Percentiles rank a stretch among this genome's conserved stretches.
These are phyloP conservation scores for Myxozyma melibiosi DNA, from an alignment of 805 yeast species.

Conservation along the genomic window DNA sequence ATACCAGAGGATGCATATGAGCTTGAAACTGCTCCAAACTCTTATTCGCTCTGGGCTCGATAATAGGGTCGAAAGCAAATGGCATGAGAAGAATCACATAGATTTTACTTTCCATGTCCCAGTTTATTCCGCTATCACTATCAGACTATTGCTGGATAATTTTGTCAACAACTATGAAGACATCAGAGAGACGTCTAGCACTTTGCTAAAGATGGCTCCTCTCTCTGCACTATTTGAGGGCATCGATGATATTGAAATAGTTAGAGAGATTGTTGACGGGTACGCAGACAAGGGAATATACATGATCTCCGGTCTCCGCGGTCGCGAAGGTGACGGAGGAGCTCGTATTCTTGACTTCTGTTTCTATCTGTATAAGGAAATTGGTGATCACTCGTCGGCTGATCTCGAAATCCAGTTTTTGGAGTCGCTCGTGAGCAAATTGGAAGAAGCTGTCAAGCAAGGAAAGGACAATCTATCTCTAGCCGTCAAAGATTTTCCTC, in stretches of 20 bases:
- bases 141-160: conserved; percentile 60
- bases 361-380: conserved; percentile 41
- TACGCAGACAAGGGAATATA: conserved; percentile 37
- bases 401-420: conserved; percentile 39
- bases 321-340: conserved; percentile 77
- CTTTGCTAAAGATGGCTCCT: conserved; percentile 53
- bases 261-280: conserved; percentile 32
- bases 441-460: conserved; percentile 43
- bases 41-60: conserved; percentile 63
- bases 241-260: conserved; percentile 22
- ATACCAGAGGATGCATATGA: conserved; percentile 54
- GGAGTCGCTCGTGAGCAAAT: conserved; percentile 40
- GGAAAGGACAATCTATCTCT: conserved; percentile 45
- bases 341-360: conserved; percentile 65
- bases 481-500: conserved; percentile 53
- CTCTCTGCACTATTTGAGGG: conserved; percentile 33
- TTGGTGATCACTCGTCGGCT: conserved; percentile 35
- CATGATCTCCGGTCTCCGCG: conserved; percentile 46
- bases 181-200: conserved; percentile 57
- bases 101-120: conserved; percentile 53
- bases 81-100: conserved; percentile 49
- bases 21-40: conserved; percentile 51
- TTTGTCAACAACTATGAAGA: conserved; percentile 76
- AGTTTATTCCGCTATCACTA: conserved; percentile 47
- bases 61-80: conserved; percentile 43